Percentiles rank a stretch among this genome's conserved stretches.
Evolutionary conservation across 2,329 filamentous ascomycete genomes (phyloP).

Genomic region (Helminthosporium solani): DNA sequence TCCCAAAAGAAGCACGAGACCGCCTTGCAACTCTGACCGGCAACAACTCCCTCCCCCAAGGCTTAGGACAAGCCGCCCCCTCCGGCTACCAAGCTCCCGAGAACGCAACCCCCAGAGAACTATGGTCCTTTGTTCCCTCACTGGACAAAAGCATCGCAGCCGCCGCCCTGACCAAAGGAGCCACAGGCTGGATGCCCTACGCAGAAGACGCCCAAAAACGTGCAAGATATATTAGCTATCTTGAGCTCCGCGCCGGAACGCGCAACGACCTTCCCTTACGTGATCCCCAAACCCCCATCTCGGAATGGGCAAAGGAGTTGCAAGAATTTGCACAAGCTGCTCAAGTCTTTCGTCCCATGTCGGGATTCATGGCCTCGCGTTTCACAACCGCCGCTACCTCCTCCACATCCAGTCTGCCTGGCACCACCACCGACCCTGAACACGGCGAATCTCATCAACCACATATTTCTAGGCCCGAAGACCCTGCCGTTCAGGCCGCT

Average conservation of each 20-base stretch:
- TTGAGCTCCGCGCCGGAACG: constrained; percentile 70
- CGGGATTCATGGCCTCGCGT: constrained; percentile 86
- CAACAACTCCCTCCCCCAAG: constrained; percentile 73
- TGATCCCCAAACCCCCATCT: constrained; percentile 53
- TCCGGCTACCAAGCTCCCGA: constrained; percentile 64
- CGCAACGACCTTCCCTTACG: constrained; percentile 60
- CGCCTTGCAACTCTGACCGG: constrained; percentile 75
- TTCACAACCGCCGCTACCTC: too few species aligned
- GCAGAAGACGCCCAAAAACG: constrained; percentile 78
- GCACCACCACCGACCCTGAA: constrained; percentile 42
- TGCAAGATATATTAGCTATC: constrained; percentile 75
- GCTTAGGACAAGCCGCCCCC: constrained; percentile 69
- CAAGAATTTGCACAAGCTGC: constrained; percentile 73
- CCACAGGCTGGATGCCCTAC: constrained; percentile 76
- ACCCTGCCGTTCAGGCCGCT: constrained; percentile 84
- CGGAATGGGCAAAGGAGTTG: constrained; percentile 80
- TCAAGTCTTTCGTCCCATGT: constrained; percentile 86
- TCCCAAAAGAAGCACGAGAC: constrained; percentile 75
- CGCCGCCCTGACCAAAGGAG: constrained; percentile 50
- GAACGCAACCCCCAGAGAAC: constrained; percentile 59
- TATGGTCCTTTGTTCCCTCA: constrained; percentile 50
- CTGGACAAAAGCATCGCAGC: constrained; percentile 46
- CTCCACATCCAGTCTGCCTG: too few species aligned
- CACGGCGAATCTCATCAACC: constrained; percentile 45
- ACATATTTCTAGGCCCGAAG: constrained; percentile 60